Evolutionary conservation across 164 flowering plant genomes (phyloP).

Genomic region (Vitis cinerea): DNA sequence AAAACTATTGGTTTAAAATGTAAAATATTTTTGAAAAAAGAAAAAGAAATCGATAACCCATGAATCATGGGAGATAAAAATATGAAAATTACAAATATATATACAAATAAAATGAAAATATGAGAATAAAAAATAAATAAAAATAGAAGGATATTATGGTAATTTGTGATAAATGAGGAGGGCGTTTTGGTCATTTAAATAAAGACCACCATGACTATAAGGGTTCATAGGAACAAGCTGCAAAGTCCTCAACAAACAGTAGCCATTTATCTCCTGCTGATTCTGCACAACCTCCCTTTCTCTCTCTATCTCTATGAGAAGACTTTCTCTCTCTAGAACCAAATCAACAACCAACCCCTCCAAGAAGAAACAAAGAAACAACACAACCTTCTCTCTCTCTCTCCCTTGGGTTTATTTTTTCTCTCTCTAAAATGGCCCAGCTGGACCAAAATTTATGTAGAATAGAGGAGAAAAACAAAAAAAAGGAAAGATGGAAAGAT

Average conservation of each 20-base stretch:
- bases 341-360: neutral
- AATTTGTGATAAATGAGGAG: too few relatives aligned
- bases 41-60: too few relatives aligned
- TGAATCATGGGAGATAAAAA: too few relatives aligned
- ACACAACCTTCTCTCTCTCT: neutral
- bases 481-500: neutral
- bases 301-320: neutral
- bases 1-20: too few relatives aligned
- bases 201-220: too few relatives aligned
- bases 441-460: conserved; percentile 9
- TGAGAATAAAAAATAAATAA: too few relatives aligned
- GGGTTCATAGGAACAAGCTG: conserved; percentile 1
- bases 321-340: neutral
- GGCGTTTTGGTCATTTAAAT: too few relatives aligned
- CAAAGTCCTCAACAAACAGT: conserved; percentile 4
- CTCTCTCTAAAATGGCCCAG: conserved; percentile 21
- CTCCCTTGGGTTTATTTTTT: neutral
- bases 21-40: too few relatives aligned
- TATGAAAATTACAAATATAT: too few relatives aligned
- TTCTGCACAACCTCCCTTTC: conserved; percentile 3
- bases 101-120: too few relatives aligned
- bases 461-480: neutral
- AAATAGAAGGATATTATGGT: too few relatives aligned
- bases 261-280: conserved; percentile 12
- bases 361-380: conserved; percentile 1